These are phyloP conservation scores for Sporisorium graminicola DNA, from an alignment of 1,284 basidiomycete genomes.

Conservation along the genomic window DNA sequence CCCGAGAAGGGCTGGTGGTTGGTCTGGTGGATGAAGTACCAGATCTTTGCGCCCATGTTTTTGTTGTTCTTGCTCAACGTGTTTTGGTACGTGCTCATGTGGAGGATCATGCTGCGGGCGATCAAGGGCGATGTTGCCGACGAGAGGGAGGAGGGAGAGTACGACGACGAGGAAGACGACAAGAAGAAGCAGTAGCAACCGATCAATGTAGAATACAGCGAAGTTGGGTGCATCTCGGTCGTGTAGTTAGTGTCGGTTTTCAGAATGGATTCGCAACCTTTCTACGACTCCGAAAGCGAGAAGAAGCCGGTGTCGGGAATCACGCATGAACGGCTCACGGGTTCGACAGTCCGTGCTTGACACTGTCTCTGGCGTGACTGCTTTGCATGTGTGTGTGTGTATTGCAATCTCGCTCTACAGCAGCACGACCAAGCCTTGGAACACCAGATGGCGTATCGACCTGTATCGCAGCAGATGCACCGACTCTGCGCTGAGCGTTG, in stretches of 20 bases:
- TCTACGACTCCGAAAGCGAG: background rate
- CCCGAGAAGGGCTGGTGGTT: slow-evolving; percentile 66
- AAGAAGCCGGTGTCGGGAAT: too few relatives aligned
- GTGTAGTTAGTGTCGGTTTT: background rate
- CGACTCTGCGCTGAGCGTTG: slow-evolving; percentile 46
- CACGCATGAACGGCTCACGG: too few relatives aligned
- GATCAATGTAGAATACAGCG: background rate
- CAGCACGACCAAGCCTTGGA: slow-evolving; percentile 53
- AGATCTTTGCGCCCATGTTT: slow-evolving; percentile 66
- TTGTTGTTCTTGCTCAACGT: slow-evolving; percentile 66
- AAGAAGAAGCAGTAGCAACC: slow-evolving; percentile 32
- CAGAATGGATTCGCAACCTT: slow-evolving; percentile 7
- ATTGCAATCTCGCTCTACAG: too few relatives aligned
- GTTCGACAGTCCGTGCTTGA: too few relatives aligned
- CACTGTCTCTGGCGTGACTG: background rate
- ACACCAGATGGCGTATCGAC: slow-evolving; percentile 54
- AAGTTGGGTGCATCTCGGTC: background rate
- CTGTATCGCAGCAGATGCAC: slow-evolving; percentile 65
- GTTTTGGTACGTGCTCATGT: slow-evolving; percentile 68
- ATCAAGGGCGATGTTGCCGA: slow-evolving; percentile 56
- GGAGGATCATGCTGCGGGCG: slow-evolving; percentile 61
- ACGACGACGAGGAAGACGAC: slow-evolving; percentile 60
- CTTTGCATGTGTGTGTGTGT: too few relatives aligned
- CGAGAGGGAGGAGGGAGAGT: slow-evolving; percentile 64
- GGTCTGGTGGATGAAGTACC: slow-evolving; percentile 66